phyloP scores from a whole-genome alignment of 345 rosid species.

The Isatis tinctoria region DNA sequence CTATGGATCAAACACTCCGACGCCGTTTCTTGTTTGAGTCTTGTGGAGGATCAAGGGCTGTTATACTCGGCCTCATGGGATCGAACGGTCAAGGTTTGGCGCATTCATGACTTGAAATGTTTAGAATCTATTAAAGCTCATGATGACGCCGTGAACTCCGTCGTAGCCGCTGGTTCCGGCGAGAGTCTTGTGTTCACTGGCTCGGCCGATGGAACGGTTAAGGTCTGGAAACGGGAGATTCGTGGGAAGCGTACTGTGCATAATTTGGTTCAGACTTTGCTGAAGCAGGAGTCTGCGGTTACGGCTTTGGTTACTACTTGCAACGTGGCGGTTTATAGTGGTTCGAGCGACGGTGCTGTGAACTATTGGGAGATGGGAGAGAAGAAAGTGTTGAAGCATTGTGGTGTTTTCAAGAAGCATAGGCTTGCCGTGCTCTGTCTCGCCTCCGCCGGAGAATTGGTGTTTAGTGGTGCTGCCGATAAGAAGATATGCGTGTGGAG shows the following conservation, averaged over 20 bases:
- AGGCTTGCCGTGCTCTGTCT: constrained; percentile 53
- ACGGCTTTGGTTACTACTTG: constrained; percentile 56
- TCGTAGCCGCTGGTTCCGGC: constrained; percentile 32
- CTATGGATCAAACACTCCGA: constrained; percentile 57
- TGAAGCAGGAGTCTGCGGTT: constrained; percentile 63
- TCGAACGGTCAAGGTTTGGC: constrained; percentile 34
- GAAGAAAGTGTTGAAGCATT: constrained; percentile 58
- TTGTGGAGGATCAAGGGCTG: constrained; percentile 40
- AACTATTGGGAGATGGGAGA: constrained; percentile 81
- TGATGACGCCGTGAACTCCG: constrained; percentile 88
- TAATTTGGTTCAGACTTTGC: constrained; percentile 48
- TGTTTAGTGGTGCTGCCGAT: constrained; percentile 88
- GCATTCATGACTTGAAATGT: constrained; percentile 29
- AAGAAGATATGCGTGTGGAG: constrained; percentile 88
- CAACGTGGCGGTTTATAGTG: constrained; percentile 58
- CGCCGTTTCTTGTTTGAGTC: constrained; percentile 73
- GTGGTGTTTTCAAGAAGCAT: constrained; percentile 63
- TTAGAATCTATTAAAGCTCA: constrained; percentile 61
- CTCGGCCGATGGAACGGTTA: constrained; percentile 86
- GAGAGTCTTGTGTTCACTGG: constrained; percentile 67
- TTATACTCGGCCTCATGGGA: constrained; percentile 34
- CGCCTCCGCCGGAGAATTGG: constrained; percentile 47
- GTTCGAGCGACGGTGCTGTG: constrained; percentile 86
- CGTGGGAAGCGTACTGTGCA: constrained; percentile 50
- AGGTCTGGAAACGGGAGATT: constrained; percentile 73